Conservation (phyloP, 768 basidiomycete genomes). For the Roridomyces roridus region DNA sequence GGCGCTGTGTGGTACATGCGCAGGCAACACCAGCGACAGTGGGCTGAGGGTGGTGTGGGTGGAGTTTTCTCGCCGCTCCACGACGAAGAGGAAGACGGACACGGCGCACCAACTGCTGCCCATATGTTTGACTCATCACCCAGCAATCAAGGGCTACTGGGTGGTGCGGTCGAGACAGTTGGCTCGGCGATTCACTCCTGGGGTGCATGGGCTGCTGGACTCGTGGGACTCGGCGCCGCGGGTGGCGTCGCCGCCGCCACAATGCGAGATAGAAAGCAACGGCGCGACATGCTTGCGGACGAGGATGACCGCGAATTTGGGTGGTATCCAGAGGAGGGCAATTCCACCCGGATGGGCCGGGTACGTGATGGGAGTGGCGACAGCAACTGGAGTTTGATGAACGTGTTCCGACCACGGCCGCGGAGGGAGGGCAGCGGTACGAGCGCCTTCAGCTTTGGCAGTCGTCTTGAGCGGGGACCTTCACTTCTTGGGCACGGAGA, state of each 20-base stretch:
- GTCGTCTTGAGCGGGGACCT: slow-evolving; percentile 20
- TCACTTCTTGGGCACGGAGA: slow-evolving; percentile 17
- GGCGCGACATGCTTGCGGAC: slow-evolving; percentile 80
- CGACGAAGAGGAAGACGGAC: slow-evolving; percentile 39
- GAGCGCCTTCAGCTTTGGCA: slow-evolving; percentile 29
- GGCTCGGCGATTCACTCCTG: slow-evolving; percentile 16
- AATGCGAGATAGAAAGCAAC: slow-evolving; percentile 34
- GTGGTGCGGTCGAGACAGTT: slow-evolving; percentile 26
- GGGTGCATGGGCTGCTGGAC: slow-evolving; percentile 23
- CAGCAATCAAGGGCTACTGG: slow-evolving; percentile 18
- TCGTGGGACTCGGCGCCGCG: slow-evolving; percentile 22
- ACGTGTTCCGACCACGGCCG: slow-evolving; percentile 43
- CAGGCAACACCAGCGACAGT: slow-evolving; percentile 29
- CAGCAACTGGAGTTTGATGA: slow-evolving; percentile 62
- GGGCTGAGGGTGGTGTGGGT: slow-evolving; percentile 18
- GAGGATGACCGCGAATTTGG: slow-evolving; percentile 68
- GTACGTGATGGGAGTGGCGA: slow-evolving; percentile 47
- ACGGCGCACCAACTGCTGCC: slow-evolving; percentile 32
- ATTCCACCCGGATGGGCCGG: slow-evolving; percentile 38
- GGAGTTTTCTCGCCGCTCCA: slow-evolving; percentile 25
- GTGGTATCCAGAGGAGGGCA: slow-evolving; percentile 33
- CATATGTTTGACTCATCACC: slow-evolving; percentile 30
- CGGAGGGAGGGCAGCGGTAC: slow-evolving; percentile 15
- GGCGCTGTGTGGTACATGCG: slow-evolving; percentile 52
- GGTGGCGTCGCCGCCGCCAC: slow-evolving; percentile 41